Evolutionary conservation across 371 early-diverging fungal genomes (phyloP).

Genomic region (Blakeslea trispora): DNA sequence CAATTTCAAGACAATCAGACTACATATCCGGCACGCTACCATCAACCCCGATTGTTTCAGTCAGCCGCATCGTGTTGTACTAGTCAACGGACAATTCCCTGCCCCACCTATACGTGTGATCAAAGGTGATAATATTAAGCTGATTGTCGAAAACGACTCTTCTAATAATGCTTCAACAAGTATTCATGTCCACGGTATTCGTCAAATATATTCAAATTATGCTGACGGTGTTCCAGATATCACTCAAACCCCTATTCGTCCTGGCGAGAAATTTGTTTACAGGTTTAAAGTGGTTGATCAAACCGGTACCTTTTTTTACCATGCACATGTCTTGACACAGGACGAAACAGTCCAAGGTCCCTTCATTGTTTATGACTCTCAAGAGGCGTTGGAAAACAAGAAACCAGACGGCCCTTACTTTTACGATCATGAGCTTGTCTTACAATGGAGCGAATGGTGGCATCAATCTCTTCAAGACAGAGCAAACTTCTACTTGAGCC

Average conservation of each 20-base stretch:
- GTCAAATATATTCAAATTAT: conserved; percentile 33
- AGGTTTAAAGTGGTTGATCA: conserved; percentile 42
- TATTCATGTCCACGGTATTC: conserved; percentile 50
- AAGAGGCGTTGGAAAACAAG: conserved; percentile 5
- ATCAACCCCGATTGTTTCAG: conserved; percentile 39
- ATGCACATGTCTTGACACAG: conserved; percentile 47
- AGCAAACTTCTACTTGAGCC: conserved; percentile 22
- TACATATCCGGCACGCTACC: conserved; percentile 14
- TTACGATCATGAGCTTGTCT: conserved; percentile 48
- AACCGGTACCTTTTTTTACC: conserved; percentile 58
- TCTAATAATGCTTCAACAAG: conserved; percentile 22
- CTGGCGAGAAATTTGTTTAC: conserved; percentile 48
- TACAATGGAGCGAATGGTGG: conserved; percentile 53
- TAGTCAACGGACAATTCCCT: conserved; percentile 47
- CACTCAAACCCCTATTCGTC: conserved; percentile 55
- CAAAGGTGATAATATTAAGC: conserved; percentile 35
- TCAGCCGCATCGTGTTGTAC: conserved; percentile 10
- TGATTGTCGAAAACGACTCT: conserved; percentile 36
- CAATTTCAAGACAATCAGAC: conserved; percentile 9
- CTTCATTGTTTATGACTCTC: conserved; percentile 48
- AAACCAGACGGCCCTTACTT: conserved; percentile 28
- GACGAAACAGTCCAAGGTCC: conserved; percentile 52
- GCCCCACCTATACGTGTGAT: conserved; percentile 44
- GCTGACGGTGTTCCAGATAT: conserved; percentile 62
- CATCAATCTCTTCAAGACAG: conserved; percentile 25